A percentile compares a stretch with the other conserved stretches of the same genome.
Evolutionary conservation across 2,329 filamentous ascomycete species (phyloP).

Genomic region (Cordyceps farinosa): DNA sequence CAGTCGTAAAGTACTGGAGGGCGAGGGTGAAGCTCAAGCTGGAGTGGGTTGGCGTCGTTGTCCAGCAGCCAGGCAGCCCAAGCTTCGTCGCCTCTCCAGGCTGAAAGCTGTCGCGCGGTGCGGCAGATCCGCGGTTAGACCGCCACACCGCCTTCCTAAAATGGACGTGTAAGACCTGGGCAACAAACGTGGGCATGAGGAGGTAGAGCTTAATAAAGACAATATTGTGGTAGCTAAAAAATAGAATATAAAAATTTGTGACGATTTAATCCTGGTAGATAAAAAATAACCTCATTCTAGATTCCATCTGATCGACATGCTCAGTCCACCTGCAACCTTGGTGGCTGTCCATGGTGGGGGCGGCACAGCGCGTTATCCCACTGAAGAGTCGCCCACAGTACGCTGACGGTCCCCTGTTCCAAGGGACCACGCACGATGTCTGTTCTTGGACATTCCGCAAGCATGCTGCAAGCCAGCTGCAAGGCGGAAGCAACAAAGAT

Average conservation of each 20-base stretch:
- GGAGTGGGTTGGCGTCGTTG: conserved; percentile 17
- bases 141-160: conserved; percentile 23
- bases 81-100: conserved; percentile 25
- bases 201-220: too few relatives aligned
- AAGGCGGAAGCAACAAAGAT: background rate
- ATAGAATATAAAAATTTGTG: too few relatives aligned
- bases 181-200: background rate
- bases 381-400: background rate
- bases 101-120: conserved; percentile 15
- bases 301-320: background rate
- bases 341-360: conserved; percentile 2
- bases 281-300: background rate
- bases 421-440: background rate
- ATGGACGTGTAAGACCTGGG: background rate
- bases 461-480: background rate
- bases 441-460: conserved; percentile 3
- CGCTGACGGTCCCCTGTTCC: background rate
- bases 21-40: conserved; percentile 8
- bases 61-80: conserved; percentile 20
- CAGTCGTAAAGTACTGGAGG: conserved; percentile 5
- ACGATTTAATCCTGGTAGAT: background rate
- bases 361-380: background rate
- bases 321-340: background rate
- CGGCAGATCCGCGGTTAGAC: conserved; percentile 18
- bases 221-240: too few relatives aligned